Evolutionary conservation across 2,329 filamentous ascomycete genomes (phyloP).

Genomic region (Phyllosticta ampelicida): DNA sequence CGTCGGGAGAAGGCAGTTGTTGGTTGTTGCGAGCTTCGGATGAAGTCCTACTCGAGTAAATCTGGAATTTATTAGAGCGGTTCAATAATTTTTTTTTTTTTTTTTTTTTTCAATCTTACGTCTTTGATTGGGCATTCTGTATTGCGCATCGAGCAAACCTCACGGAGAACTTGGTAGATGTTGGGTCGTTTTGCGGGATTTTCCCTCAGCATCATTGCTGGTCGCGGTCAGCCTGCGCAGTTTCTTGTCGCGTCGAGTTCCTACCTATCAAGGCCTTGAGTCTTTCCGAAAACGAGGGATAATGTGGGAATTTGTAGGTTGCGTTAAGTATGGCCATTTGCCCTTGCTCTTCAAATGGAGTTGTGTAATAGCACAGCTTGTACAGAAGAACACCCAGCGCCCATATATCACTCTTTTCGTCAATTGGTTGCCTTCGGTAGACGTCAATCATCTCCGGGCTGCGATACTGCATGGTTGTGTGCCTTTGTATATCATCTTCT

Average conservation of each 20-base stretch:
- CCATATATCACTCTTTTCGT: constrained; percentile 99
- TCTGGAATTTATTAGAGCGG: constrained; percentile 27
- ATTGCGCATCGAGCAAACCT: constrained; percentile 82
- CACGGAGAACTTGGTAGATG: constrained; percentile 84
- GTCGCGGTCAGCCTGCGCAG: constrained; percentile 11
- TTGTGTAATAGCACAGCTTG: constrained; percentile 98
- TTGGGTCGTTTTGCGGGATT: constrained; percentile 71
- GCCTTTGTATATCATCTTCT: constrained; percentile 93
- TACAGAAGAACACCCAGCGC: constrained; percentile 89
- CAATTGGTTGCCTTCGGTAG: constrained; percentile 88
- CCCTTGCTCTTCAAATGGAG: constrained; percentile 93
- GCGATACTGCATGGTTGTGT: constrained; percentile 93
- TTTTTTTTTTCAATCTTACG: constrained; percentile 53
- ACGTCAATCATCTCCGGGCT: constrained; percentile 99
- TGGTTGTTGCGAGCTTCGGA: constrained; percentile 54
- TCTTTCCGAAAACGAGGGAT: constrained; percentile 81
- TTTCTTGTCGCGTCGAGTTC: constrained; percentile 2
- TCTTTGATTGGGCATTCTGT: constrained; percentile 80
- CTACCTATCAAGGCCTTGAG: constrained; percentile 84
- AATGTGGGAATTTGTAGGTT: constrained; percentile 79
- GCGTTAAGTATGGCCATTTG: constrained; percentile 96
- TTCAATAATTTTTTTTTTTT: not conserved
- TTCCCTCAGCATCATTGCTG: constrained; percentile 84
- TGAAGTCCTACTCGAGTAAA: constrained; percentile 45
- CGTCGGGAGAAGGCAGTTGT: constrained; percentile 46